These are phyloP conservation scores for Paramecium tetraurelia DNA, from an alignment of 73 alveolate species.

Conservation along the genomic window DNA sequence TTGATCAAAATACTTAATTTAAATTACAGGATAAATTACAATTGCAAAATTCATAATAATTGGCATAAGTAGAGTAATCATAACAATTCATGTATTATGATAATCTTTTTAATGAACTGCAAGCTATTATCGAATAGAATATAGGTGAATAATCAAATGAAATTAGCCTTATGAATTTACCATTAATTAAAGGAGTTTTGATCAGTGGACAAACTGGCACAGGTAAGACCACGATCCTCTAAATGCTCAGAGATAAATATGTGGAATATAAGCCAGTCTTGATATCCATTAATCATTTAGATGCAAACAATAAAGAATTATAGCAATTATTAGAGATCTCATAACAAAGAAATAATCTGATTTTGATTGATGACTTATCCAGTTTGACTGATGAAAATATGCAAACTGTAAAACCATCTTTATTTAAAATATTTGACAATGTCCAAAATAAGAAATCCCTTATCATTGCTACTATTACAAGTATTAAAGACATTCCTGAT, in stretches of 20 bases:
- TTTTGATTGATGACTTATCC: conserved; percentile 21
- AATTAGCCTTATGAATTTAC: neutral
- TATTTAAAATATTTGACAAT: neutral
- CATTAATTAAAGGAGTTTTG: conserved; percentile 8
- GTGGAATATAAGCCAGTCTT: neutral
- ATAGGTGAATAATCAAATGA: neutral
- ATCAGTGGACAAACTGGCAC: neutral
- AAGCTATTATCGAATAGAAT: neutral
- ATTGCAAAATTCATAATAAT: neutral
- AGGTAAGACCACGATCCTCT: neutral
- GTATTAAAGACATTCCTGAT: conserved; percentile 45
- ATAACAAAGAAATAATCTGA: neutral
- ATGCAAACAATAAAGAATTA: neutral
- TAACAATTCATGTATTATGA: neutral
- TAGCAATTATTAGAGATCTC: neutral
- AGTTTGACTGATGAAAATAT: neutral
- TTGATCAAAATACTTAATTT: neutral
- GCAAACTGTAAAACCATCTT: neutral
- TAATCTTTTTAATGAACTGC: neutral
- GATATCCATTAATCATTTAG: neutral
- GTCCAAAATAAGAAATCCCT: neutral
- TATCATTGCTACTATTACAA: neutral
- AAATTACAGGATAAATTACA: neutral
- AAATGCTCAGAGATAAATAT: neutral
- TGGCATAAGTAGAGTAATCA: neutral